Conservation (phyloP, 192 early-diverging fungal species). For the Neocallimastix lanati region DNA sequence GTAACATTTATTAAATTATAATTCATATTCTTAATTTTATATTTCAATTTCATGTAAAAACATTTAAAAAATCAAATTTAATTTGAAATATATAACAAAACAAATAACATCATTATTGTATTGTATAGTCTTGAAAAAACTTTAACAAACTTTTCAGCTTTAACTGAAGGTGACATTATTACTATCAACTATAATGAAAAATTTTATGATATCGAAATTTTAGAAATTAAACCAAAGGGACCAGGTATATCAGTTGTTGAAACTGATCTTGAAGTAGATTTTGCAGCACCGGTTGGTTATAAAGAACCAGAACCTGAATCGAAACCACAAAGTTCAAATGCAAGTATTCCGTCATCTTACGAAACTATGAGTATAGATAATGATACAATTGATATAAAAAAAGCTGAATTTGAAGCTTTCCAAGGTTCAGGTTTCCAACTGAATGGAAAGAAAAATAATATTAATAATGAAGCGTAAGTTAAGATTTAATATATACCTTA, state of each 20-base stretch:
- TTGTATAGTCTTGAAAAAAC: conserved; percentile 78
- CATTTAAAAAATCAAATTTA: no score
- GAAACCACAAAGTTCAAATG: conserved; percentile 2
- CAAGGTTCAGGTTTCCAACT: conserved; percentile 22
- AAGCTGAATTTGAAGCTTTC: conserved; percentile 17
- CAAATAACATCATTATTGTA: no score
- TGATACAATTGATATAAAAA: conserved; percentile 15
- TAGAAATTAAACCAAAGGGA: conserved; percentile 62
- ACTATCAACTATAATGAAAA: conserved; percentile 79
- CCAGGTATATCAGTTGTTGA: conserved; percentile 83
- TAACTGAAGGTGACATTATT: conserved; percentile 82
- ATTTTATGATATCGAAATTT: conserved; percentile 70
- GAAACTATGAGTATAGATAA: conserved; percentile 16
- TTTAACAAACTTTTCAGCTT: conserved; percentile 71
- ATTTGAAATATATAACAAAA: no score
- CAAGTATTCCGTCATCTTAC: conserved; percentile 3
- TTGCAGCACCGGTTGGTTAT: conserved; percentile 91
- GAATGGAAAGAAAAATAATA: conserved; percentile 15
- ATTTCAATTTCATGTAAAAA: no score
- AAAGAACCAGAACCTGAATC: conserved; percentile 48
- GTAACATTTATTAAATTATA: no score
- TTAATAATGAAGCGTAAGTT: neutral
- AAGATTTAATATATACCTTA: no score
- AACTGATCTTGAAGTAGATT: conserved; percentile 94
- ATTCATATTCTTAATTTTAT: no score